phyloP scores from a whole-genome alignment of 2,329 filamentous ascomycete genomes.

The Microascus cirrosus region DNA sequence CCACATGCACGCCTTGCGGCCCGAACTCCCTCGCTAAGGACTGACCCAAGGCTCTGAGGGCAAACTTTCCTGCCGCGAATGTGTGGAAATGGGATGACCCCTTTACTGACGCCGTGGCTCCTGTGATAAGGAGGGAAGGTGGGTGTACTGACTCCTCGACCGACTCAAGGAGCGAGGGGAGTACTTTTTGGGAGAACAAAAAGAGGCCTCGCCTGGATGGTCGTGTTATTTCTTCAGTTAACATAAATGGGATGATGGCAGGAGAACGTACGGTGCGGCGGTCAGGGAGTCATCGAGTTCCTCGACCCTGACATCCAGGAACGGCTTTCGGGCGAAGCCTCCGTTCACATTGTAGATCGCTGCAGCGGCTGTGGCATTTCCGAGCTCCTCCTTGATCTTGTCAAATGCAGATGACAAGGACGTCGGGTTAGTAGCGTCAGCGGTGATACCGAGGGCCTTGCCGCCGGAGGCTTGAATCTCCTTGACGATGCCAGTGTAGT shows the following conservation, averaged over 20 bases:
- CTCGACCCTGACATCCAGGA: slow-evolving; percentile 40
- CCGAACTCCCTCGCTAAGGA: slow-evolving; percentile 75
- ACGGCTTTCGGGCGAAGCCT: slow-evolving; percentile 40
- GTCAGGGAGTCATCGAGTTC: slow-evolving; percentile 36
- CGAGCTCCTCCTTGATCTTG: slow-evolving; percentile 48
- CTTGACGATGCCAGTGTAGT: slow-evolving; percentile 52
- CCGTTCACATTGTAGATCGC: slow-evolving; percentile 60
- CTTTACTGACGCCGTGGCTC: slow-evolving; percentile 70
- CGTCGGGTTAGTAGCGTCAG: slow-evolving; percentile 29
- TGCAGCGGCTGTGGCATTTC: slow-evolving; percentile 43
- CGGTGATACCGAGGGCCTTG: slow-evolving; percentile 56
- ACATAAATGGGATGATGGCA: neutral
- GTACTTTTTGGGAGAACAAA: slow-evolving; percentile 58
- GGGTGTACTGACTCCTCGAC: slow-evolving; percentile 47
- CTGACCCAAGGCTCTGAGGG: slow-evolving; percentile 61
- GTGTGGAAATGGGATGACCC: slow-evolving; percentile 57
- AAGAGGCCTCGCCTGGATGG: slow-evolving; percentile 54
- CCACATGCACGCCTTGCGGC: slow-evolving; percentile 72
- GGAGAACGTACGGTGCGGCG: slow-evolving; percentile 34
- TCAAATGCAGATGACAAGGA: slow-evolving; percentile 48
- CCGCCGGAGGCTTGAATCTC: slow-evolving; percentile 61
- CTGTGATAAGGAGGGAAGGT: slow-evolving; percentile 75
- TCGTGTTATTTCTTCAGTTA: neutral
- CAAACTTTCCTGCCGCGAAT: slow-evolving; percentile 76
- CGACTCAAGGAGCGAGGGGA: slow-evolving; percentile 60